Base-by-base conservation (phyloP, 805 yeast species). In the Teunomyces panamensis region DNA sequence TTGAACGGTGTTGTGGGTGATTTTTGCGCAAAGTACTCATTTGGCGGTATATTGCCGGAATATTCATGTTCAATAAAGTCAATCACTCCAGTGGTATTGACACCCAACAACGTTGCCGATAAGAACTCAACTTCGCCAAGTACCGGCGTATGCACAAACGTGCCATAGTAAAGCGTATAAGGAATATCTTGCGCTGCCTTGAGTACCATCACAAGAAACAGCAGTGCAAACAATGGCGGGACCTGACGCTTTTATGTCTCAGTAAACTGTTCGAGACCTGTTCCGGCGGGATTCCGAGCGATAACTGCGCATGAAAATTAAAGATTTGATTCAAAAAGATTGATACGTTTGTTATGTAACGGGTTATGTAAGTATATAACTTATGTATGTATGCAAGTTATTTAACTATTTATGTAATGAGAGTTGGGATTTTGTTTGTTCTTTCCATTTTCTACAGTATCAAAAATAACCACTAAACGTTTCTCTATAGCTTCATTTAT, bases 121-220 rank as follows among this genome's bases (percentile, higher is more conserved):
- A 81, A 61, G 32, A 85, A 73, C 53, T 88, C 81, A 2, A 90
- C 58, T 16, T 68, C 60, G 1, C 82, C 84, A 13, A 87, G 60
- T 1, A 44, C 51, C 1, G 94, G 90, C 0, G 92, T 83, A 62
- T 89, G 94, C 9, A 85, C 77, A 49, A 87, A 75, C 1, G 90
- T 83, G 4, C 95, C 96, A 53, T 74, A 75, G 64, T 78, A 85
- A 3, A 84, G 69, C 0, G 79, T 74, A 56, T 70, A 71, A 5
- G 49, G 50, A n/a, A 49, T 43, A 5, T 43, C 7, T n/a, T 34
- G 14, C 9, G 17, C 30, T 2, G 56, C 52, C 39, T 43, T 45
- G 14, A 20, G 39, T 13, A 16, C 24, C 24, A 20, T 20, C 24
- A 20, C 24, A 5, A 9, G 27, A 11, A 16, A n/a, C n/a, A 16